Evolutionary conservation across 495 filamentous ascomycete species (phyloP).

Genomic region (Penicillium desertorum): DNA sequence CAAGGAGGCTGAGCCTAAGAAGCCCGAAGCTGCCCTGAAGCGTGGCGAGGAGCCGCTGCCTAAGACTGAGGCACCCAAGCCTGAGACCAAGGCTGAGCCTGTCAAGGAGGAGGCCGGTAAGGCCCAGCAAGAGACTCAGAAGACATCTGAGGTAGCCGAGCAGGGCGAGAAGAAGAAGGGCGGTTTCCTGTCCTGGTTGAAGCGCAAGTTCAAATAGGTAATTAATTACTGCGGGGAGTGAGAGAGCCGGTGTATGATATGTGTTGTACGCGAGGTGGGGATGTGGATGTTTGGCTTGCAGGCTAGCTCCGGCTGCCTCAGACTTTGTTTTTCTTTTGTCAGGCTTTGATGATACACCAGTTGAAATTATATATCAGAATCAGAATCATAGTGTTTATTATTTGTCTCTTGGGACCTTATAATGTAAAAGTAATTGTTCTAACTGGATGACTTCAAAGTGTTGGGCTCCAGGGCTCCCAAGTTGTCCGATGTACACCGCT

Average conservation of each 20-base stretch:
- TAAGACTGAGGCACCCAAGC: conserved; percentile 4
- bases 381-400: conserved; percentile 28
- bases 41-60: conserved; percentile 24
- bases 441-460: not conserved
- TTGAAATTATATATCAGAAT: conserved; percentile 32
- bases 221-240: conserved; percentile 2
- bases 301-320: conserved; percentile 2
- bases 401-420: not conserved
- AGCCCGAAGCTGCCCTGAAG: conserved; percentile 29
- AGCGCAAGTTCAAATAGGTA: conserved; percentile 34
- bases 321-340: conserved; percentile 13
- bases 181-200: conserved; percentile 31
- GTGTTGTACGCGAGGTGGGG: conserved; percentile 11
- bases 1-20: conserved; percentile 25
- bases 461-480: not conserved
- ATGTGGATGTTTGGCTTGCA: not conserved
- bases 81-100: conserved; percentile 9
- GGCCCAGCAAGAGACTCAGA: conserved; percentile 14
- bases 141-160: conserved; percentile 14
- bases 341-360: conserved; percentile 34
- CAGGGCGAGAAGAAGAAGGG: conserved; percentile 32
- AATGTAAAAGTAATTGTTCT: not conserved
- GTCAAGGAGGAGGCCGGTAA: conserved; percentile 17
- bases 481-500: conserved; percentile 18
- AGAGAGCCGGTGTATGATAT: conserved; percentile 30